phyloP scores from a whole-genome alignment of 345 rosid species.

The Euphorbia lathyris region DNA sequence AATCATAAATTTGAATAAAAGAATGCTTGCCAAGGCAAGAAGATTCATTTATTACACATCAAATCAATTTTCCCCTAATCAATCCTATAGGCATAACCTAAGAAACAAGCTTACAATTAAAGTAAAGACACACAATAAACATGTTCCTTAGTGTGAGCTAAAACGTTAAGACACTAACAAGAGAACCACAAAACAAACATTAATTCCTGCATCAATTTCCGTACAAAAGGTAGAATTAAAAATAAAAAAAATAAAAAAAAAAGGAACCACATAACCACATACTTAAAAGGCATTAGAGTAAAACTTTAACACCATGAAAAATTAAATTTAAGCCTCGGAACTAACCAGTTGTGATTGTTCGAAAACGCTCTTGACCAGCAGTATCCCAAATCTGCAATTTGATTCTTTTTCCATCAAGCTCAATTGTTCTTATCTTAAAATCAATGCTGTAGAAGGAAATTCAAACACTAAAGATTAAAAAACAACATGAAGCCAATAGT shows the following conservation, averaged over 20 bases:
- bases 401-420: constrained; percentile 71
- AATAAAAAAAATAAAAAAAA: too few relatives aligned
- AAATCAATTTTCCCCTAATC: background rate
- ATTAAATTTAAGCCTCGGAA: background rate
- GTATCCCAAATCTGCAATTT: constrained; percentile 76
- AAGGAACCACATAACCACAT: background rate
- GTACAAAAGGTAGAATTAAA: too few relatives aligned
- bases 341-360: constrained; percentile 56
- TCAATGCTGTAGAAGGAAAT: constrained; percentile 42
- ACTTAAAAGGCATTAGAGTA: background rate
- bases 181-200: background rate
- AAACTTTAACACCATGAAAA: background rate
- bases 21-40: background rate
- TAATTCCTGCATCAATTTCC: background rate
- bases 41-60: background rate
- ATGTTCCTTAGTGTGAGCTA: background rate
- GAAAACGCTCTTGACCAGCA: constrained; percentile 60
- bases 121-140: background rate
- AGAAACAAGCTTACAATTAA: background rate
- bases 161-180: constrained; percentile 2
- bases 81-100: background rate
- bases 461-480: background rate
- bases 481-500: background rate
- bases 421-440: constrained; percentile 65
- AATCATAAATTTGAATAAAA: background rate